Evolutionary conservation across 179 eudicot genomes (phyloP), one percentile per base, ranked within the genome.

Genomic region (Pouteria campechiana): DNA sequence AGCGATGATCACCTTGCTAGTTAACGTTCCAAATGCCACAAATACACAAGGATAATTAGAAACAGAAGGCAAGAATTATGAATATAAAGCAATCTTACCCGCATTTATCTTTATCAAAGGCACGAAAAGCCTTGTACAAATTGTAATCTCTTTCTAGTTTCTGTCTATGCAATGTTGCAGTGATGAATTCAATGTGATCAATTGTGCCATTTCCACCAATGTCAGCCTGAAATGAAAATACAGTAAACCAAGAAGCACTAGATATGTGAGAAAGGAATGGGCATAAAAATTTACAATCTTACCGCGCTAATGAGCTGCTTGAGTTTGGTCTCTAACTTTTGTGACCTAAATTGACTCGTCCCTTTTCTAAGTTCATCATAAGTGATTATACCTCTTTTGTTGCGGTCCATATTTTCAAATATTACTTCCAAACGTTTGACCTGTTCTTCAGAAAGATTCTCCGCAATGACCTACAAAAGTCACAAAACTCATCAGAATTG

Each of bases 181-280:
- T 44, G 12, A 44, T 44, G 33, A 44, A 44, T 12, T 44, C 48
- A 6, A 25, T 28, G 21, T 44, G 29, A 7, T 44, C 48, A 13
- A 44, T 44, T 1, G 33, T n/a, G 25, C 48, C 48, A 44, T 44
- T 19, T 27, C 48, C 48, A 16, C 29, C 48, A n/a, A 28, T 21
- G 29, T 44, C 48, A 13, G 48, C 48, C 48, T 44, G 48, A 27
- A 41, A 20, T 7, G 29, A 20, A n/a, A n/a, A n/a, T n/a, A n/a
- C n/a, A n/a, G n/a, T n/a, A n/a, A n/a, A n/a, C n/a, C n/a, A n/a
- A n/a, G n/a, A n/a, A n/a, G n/a, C n/a, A n/a, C n/a, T n/a, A n/a
- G n/a, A n/a, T n/a, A n/a, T n/a, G n/a, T n/a, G n/a, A n/a, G n/a
- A n/a, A n/a, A n/a, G n/a, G n/a, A n/a, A n/a, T n/a, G n/a, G n/a